Base-by-base conservation (phyloP, 371 early-diverging fungal species). In the Mortierella sp. region DNA sequence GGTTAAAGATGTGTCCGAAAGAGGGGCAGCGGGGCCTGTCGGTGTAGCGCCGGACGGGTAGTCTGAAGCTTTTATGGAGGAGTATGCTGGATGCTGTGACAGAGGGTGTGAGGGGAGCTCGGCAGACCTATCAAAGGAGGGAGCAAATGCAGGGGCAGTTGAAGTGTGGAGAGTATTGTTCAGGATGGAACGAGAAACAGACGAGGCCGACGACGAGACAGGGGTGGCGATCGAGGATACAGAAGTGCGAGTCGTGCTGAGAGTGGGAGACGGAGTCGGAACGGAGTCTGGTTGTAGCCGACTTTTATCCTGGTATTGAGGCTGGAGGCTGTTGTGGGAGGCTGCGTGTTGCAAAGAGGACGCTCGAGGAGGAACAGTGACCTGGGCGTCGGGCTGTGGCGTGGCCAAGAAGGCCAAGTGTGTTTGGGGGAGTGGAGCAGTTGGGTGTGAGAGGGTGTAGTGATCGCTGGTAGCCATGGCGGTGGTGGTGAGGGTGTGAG, bases 201-300 rank as follows among this genome's bases (percentile, higher is more conserved):
- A 67, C 8, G 74, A 62, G 4, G 74, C 63, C 16, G 67, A 60
- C 24, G 74, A 54, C 3, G 74, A 63, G 29, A 31, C 17, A 12
- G 65, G 59, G 24, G 63, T 62, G 0, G 67, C n/a, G 46, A 21
- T 40, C 28, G 45, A 37, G n/a, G 37, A 46, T 37, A 47, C 37
- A 9, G 60, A 63, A 39, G 74, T 57, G 10, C 56, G 67, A 27
- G 74, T 60, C 12, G 52, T 37, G 45, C 67, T 73, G 16, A 73
- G 63, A 13, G 74, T 73, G 4, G 67, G 67, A 2, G 74, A 73
- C 27, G 71, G 61, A 19, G 63, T 57, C n/a, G 57, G 39, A 12
- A 45, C 31, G 37, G 56, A 71, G 28, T 48, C 14, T 9, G 58
- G 43, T 22, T 46, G 34, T 47, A 24, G 48, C 48, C 25, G 48